Evolutionary conservation across 495 filamentous ascomycete species (phyloP).

Genomic region (Copromyces sp.): DNA sequence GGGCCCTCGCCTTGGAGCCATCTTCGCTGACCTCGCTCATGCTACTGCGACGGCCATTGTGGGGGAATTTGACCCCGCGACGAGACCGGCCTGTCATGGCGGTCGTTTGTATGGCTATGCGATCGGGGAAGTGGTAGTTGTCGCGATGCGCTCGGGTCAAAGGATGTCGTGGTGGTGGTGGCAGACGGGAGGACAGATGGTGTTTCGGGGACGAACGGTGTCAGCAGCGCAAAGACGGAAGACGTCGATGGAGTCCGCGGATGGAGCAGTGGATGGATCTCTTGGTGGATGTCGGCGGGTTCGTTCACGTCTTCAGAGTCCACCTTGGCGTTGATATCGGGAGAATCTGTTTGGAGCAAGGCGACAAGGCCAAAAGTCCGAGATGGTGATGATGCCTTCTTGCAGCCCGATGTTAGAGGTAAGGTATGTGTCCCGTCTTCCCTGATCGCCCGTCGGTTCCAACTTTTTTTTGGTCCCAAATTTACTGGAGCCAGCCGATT

Average conservation of each 20-base stretch:
- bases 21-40: slow-evolving; percentile 76
- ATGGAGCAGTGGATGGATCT: not conserved
- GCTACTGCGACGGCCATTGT: slow-evolving; percentile 58
- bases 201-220: not conserved
- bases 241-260: not conserved
- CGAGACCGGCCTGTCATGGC: slow-evolving; percentile 32
- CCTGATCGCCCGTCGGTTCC: not conserved
- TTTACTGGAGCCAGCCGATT: not conserved
- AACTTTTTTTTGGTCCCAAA: not conserved
- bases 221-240: not conserved
- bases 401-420: not conserved
- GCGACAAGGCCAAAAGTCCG: too few relatives aligned
- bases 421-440: not conserved
- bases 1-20: slow-evolving; percentile 34
- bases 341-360: not conserved
- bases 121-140: not conserved
- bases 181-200: not conserved
- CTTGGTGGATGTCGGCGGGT: not conserved
- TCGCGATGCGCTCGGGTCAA: not conserved
- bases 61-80: slow-evolving; percentile 76
- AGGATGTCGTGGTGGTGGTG: not conserved
- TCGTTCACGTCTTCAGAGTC: not conserved
- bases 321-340: not conserved
- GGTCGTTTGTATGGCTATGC: not conserved
- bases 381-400: not conserved